Base-by-base conservation (phyloP, 2,329 filamentous ascomycete species). In the Aspergillus brunneoviolaceus region DNA sequence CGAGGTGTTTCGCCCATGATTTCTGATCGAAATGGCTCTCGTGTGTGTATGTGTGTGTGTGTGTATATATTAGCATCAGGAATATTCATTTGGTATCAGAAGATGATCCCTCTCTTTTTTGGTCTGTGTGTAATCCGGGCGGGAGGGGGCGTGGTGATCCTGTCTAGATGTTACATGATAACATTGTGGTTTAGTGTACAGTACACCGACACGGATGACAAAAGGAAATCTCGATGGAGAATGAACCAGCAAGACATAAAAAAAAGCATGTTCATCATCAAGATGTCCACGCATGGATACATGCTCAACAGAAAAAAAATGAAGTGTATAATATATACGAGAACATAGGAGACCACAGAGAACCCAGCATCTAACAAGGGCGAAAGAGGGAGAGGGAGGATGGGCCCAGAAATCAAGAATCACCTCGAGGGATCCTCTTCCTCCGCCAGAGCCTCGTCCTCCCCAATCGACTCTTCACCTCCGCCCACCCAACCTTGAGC, bases 11-110 rank as follows among this genome's bases (percentile, higher is more conserved):
- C 60, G 64, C 61, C 63, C 61, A 63, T 62, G 56, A 59, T 65
- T 62, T 69, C 60, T 62, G 60, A 64, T 65, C 61, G 68, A 63
- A 64, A 55, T 64, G 57, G 11, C 14, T 61, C 49, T 61, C 54
- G 58, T 55, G 57, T 59, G 63, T 63, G 61, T 64, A 61, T 62
- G 39, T 47, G 39, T 35, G 10, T 72, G 67, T 72, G 68, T 74
- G 69, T 74, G 72, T 76, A 74, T 70, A 74, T 75, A 71, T 73
- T 72, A 72, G 72, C 71, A 74, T 74, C 68, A 73, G 72, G 69
- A 74, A 74, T 73, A 64, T 60, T 62, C 27, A 45, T 55, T 52
- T 21, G 35, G 39, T 16, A 39, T 49, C 14, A 16, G 33, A 35
- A 12, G 33, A 35, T 6, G 33, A 16, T 12, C 11, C 4, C 5